Base-by-base conservation (phyloP, 139 green algal species). In the Micractinium conductrix region DNA sequence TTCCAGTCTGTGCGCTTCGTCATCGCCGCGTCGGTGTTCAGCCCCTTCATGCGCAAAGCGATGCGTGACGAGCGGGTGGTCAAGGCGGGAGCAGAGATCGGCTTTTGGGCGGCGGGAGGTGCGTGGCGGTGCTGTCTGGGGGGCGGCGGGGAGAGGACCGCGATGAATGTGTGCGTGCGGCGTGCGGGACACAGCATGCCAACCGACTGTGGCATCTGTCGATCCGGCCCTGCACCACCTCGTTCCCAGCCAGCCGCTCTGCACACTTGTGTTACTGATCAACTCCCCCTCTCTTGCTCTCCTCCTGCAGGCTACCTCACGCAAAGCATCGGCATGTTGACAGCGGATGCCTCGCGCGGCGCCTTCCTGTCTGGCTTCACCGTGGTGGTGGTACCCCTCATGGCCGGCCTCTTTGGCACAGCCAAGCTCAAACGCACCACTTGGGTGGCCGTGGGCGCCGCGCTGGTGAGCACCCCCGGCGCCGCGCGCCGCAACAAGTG, bases 351-450 rank as follows among this genome's bases (percentile, higher is more conserved):
- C 0, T 93, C 90, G 0, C 79, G 93, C 6, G 93, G 88, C 22
- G 91, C 86, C 62, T 95, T 98, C 62, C 88, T 98, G 14, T 92
- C 80, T 42, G 92, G 93, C 17, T 94, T 98, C 84, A 98, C 95
- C 19, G 80, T 98, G 4, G 89, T 98, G 62, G 86, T 92, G 38
- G 92, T 96, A 33, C 95, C 95, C 7, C 67, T 96, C 14, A 72
- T 98, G 45, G 92, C 91, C 5, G 94, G 91, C 35, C 72, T 95
- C 19, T 85, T 82, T 26, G 94, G 95, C 10, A 84, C 83, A 38
- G 45, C 88, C 7, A 88, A 94, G 45, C 87, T 91, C 22, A 91
- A 89, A 38, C 48, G 74, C 44, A 85, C 89, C 43, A 94, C 91
- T 6, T 97, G 92, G 92, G 80, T 70, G 4, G 90, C 89, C 10